A percentile compares a stretch with the other conserved stretches of the same genome.
Conservation (phyloP, 164 flowering plant species). For the Liriodendron chinense region DNA sequence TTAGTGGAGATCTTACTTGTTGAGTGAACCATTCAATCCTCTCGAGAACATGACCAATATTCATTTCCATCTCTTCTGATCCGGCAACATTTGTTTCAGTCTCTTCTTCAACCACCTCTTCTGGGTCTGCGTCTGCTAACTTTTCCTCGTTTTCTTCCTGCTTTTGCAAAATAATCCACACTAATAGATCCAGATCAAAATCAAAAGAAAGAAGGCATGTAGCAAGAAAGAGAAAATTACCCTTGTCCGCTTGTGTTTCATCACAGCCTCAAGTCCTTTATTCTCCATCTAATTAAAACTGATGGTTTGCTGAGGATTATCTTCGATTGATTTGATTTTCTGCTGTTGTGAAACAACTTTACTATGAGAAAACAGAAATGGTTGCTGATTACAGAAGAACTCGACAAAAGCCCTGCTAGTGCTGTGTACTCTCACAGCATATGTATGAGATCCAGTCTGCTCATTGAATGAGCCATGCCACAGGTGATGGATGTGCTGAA, state of each 20-base stretch:
- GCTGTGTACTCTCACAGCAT: no score
- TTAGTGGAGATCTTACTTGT: conserved; percentile 34
- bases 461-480: no score
- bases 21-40: conserved; percentile 74
- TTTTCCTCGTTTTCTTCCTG: conserved; percentile 19
- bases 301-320: not conserved
- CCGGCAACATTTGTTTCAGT: conserved; percentile 33
- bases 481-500: no score
- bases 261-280: not conserved
- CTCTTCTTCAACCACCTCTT: conserved; percentile 33
- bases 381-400: no score
- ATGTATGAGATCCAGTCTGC: no score
- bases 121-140: conserved; percentile 19
- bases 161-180: not conserved
- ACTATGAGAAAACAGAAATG: no score
- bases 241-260: conserved; percentile 7
- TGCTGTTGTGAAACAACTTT: not conserved
- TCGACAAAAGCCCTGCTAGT: no score
- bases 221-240: not conserved
- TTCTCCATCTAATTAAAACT: not conserved
- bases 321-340: not conserved
- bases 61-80: conserved; percentile 72
- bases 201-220: not conserved
- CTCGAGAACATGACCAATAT: conserved; percentile 50
- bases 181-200: not conserved